These are phyloP conservation scores for Penicillium daleae DNA, from an alignment of 495 filamentous ascomycete species.

Conservation along the genomic window DNA sequence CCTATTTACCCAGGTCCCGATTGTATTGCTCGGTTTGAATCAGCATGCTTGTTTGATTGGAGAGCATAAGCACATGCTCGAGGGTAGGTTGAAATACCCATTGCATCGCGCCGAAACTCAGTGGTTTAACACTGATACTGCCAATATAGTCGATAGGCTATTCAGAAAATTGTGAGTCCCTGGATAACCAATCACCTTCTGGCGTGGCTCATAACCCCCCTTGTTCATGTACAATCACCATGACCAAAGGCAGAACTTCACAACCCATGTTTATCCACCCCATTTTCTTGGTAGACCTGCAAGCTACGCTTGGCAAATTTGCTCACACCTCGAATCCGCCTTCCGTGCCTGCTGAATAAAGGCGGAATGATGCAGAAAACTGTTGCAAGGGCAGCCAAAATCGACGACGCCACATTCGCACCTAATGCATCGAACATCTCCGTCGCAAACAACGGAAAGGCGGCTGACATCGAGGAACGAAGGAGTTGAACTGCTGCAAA, in stretches of 20 bases:
- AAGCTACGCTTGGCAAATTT: constrained; percentile 4
- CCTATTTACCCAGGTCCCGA: too few species aligned
- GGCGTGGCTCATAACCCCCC: too few species aligned
- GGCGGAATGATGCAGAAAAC: neutral
- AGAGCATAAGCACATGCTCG: neutral
- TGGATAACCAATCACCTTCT: neutral
- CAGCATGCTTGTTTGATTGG: neutral
- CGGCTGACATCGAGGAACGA: neutral
- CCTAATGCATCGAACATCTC: neutral
- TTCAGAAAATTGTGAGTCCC: too few species aligned
- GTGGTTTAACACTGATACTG: neutral
- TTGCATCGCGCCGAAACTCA: neutral
- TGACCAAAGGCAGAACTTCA: neutral
- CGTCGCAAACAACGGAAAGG: neutral
- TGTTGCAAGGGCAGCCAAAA: neutral
- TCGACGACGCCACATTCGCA: neutral
- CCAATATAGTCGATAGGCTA: too few species aligned
- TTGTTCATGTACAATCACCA: neutral
- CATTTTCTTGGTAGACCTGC: neutral
- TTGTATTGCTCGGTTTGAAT: neutral
- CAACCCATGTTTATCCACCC: neutral
- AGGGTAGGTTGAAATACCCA: neutral
- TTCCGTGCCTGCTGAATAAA: neutral
- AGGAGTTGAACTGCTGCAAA: neutral
- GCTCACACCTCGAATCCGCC: neutral